Percentiles rank a stretch among this genome's conserved stretches.
Evolutionary conservation across 2,329 filamentous ascomycete genomes (phyloP).

Genomic region (Amesomyces nigricolor): DNA sequence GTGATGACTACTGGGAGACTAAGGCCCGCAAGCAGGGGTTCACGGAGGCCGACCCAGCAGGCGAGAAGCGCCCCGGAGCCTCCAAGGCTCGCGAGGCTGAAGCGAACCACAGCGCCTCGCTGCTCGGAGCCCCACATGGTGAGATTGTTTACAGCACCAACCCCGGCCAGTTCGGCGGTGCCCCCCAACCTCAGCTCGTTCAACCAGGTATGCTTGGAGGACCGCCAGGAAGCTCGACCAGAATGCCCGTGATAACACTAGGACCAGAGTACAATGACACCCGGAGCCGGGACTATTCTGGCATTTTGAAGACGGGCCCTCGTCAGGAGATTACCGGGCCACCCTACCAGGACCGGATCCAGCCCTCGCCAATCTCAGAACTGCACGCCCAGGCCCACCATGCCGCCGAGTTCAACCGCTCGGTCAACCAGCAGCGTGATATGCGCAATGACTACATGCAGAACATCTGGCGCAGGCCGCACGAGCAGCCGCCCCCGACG

Average conservation of each 20-base stretch:
- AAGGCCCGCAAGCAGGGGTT: conserved; percentile 97
- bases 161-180: conserved; percentile 58
- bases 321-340: conserved; percentile 85
- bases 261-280: conserved; percentile 72
- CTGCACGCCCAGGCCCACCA: conserved; percentile 82
- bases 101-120: conserved; percentile 54
- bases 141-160: conserved; percentile 85
- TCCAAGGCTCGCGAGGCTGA: conserved; percentile 81
- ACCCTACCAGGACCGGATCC: conserved; percentile 80
- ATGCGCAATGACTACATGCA: conserved; percentile 76
- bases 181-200: conserved; percentile 62
- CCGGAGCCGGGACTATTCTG: conserved; percentile 73
- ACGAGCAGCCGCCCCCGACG: conserved; percentile 62
- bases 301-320: conserved; percentile 69
- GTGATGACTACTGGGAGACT: conserved; percentile 98
- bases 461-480: conserved; percentile 74
- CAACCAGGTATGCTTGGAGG: conserved; percentile 66
- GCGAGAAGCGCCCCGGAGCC: conserved; percentile 90
- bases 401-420: conserved; percentile 85
- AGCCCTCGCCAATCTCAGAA: conserved; percentile 69
- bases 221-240: conserved; percentile 58
- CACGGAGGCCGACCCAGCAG: conserved; percentile 90
- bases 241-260: conserved; percentile 79
- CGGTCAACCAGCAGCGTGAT: conserved; percentile 71
- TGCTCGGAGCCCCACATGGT: conserved; percentile 64